Conservation (phyloP, 192 early-diverging fungal genomes). For the Linnemannia zychae region DNA sequence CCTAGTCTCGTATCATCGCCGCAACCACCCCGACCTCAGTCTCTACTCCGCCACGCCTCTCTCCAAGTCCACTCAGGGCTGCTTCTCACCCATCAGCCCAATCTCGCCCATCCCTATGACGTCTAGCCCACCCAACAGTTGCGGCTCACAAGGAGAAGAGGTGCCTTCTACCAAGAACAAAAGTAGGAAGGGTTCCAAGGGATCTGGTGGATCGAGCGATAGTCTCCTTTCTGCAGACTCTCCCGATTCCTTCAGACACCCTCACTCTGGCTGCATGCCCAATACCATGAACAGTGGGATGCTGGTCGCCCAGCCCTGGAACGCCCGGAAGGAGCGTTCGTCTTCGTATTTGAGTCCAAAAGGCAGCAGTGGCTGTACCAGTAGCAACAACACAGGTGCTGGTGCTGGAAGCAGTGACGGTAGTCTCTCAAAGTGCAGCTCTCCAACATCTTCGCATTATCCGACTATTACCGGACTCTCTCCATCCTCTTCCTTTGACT, state of each 20-base stretch:
- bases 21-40: not conserved
- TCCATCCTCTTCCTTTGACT: not conserved
- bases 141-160: not conserved
- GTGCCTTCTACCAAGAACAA: not conserved
- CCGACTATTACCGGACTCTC: not conserved
- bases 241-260: not conserved
- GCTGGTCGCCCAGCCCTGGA: constrained; percentile 21
- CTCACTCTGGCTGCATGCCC: constrained; percentile 4
- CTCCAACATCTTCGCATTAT: not conserved
- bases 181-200: not conserved
- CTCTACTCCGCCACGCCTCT: not conserved
- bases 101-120: not conserved
- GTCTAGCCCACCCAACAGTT: not conserved
- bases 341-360: not conserved
- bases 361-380: not conserved
- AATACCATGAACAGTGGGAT: constrained; percentile 36
- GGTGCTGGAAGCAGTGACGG: not conserved
- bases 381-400: not conserved
- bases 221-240: not conserved
- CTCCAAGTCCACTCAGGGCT: not conserved
- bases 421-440: not conserved
- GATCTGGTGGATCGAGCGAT: not conserved
- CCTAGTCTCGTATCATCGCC: constrained; percentile 27
- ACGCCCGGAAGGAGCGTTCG: not conserved
- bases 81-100: not conserved